Evolutionary conservation across 805 yeast genomes (phyloP).

Genomic region (Grigorovia humatica): DNA sequence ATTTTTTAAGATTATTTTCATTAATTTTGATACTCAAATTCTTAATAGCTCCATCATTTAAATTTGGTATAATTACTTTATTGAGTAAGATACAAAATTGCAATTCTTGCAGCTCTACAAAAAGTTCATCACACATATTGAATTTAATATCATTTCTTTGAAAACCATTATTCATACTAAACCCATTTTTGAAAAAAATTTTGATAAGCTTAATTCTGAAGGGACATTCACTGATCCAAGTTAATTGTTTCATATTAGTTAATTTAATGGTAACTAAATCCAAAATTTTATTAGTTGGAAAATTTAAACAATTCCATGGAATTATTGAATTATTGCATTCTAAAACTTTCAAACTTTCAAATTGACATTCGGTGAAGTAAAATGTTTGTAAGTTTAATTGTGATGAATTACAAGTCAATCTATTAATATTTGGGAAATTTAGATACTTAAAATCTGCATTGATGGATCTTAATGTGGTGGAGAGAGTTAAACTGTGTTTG

Average conservation of each 20-base stretch:
- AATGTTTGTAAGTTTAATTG: conserved; percentile 6
- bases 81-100: conserved; percentile 16
- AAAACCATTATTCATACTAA: background rate
- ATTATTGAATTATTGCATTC: conserved; percentile 10
- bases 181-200: background rate
- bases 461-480: conserved; percentile 10
- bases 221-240: conserved; percentile 16
- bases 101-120: conserved; percentile 8
- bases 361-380: conserved; percentile 13
- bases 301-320: conserved; percentile 15
- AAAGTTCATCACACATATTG: background rate
- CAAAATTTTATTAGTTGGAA: conserved; percentile 2
- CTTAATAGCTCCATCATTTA: background rate
- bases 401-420: conserved; percentile 6
- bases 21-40: conserved; percentile 8
- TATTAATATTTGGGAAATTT: conserved; percentile 11
- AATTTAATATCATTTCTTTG: background rate
- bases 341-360: conserved; percentile 7
- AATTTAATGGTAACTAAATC: conserved; percentile 8
- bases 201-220: conserved; percentile 4
- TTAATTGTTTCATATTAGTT: conserved; percentile 10
- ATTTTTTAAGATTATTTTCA: conserved; percentile 7
- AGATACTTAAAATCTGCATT: conserved; percentile 12
- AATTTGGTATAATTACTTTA: conserved; percentile 9
- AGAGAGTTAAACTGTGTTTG: conserved; percentile 7